Conservation (phyloP, 2,329 filamentous ascomycete genomes). For the Coniochaeta sp. region DNA sequence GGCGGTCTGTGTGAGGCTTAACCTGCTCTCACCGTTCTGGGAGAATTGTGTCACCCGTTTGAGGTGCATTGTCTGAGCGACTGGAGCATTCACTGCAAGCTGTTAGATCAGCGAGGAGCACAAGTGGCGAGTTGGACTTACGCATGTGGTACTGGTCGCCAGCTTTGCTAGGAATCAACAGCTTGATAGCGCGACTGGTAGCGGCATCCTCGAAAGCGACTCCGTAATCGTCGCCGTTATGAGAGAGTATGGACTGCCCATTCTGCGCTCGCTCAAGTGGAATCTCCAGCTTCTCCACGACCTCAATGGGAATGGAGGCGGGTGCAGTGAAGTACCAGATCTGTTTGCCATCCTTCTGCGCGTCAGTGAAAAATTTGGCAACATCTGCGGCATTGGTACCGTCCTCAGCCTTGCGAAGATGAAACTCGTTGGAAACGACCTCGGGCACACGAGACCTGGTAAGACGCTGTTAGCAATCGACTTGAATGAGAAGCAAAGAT, state of each 20-base stretch:
- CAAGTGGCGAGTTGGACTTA: constrained; percentile 26
- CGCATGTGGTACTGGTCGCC: constrained; percentile 46
- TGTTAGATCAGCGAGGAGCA: neutral
- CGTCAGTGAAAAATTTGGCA: constrained; percentile 47
- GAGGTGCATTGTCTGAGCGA: constrained; percentile 57
- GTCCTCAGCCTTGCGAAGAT: constrained; percentile 41
- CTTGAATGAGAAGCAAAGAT: neutral
- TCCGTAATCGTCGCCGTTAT: constrained; percentile 57
- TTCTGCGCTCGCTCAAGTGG: constrained; percentile 45
- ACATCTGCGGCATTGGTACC: constrained; percentile 35
- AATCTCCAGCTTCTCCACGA: constrained; percentile 58
- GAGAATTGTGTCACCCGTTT: constrained; percentile 53
- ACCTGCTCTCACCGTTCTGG: constrained; percentile 23
- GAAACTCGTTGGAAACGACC: constrained; percentile 44
- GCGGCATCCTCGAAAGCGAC: constrained; percentile 45
- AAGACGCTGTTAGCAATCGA: constrained; percentile 11
- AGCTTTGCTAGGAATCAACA: constrained; percentile 51
- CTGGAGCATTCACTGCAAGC: constrained; percentile 29
- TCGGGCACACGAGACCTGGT: constrained; percentile 20
- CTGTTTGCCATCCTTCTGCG: constrained; percentile 60
- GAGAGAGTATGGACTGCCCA: constrained; percentile 48
- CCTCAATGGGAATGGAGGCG: constrained; percentile 58
- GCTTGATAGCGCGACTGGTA: constrained; percentile 43
- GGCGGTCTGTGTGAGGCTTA: constrained; percentile 13
- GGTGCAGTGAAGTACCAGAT: constrained; percentile 77